A percentile compares a stretch with the other conserved stretches of the same genome.
phyloP scores from a whole-genome alignment of 1,284 basidiomycete species.

The Ustilago xerochloae region DNA sequence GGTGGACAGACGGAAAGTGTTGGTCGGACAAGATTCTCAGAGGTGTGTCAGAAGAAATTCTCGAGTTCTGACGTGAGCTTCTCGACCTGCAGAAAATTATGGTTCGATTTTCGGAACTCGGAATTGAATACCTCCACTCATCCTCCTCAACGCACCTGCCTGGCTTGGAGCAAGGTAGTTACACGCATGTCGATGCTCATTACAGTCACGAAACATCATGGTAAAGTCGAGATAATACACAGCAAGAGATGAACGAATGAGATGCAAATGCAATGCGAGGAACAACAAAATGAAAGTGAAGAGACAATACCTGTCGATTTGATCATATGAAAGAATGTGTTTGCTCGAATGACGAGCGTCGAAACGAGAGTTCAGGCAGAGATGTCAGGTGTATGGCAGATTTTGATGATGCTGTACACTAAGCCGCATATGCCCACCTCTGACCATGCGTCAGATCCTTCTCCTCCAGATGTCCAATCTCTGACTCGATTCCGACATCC shows the following conservation, averaged over 20 bases:
- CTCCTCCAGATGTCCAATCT: constrained; percentile 62
- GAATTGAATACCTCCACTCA: constrained; percentile 6
- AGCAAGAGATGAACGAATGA: background rate
- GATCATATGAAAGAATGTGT: background rate
- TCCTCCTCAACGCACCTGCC: background rate
- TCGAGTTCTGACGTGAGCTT: constrained; percentile 5
- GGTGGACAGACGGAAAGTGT: background rate
- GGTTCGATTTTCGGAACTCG: background rate
- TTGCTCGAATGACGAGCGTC: background rate
- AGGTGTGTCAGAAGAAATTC: constrained; percentile 15
- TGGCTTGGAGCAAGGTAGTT: too few species aligned
- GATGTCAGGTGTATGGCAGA: background rate
- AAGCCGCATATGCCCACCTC: constrained; percentile 60
- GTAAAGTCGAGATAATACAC: background rate
- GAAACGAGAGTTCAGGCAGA: background rate
- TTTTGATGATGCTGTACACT: background rate
- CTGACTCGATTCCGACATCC: constrained; percentile 65
- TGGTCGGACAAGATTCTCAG: background rate
- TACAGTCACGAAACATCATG: background rate
- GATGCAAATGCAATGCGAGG: constrained; percentile 3
- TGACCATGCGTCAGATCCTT: constrained; percentile 57
- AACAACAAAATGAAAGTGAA: constrained; percentile 10
- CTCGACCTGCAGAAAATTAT: background rate
- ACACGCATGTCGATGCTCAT: background rate
- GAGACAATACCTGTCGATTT: background rate